Base-by-base conservation (phyloP, 2,329 filamentous ascomycete species). In the Claviceps paspali region DNA sequence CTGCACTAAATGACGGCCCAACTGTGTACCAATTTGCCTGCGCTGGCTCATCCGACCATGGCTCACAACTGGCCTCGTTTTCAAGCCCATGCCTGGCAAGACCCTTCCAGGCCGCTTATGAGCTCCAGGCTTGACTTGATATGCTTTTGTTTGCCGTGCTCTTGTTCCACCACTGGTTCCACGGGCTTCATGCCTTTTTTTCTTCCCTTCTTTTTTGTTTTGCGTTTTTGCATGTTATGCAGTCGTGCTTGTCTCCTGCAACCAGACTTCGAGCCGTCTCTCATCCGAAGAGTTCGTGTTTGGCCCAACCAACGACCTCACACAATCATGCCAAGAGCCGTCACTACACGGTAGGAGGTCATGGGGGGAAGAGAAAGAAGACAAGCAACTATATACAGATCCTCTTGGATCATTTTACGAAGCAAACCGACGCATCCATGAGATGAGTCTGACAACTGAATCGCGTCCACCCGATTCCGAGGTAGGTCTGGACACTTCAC, bases 391-490 rank as follows among this genome's bases (percentile, higher is more conserved):
- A 57, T 46, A 55, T 57, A 57, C 47, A 49, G 43, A 55, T 55
- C 53, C 54, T 46, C 46, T 40, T 45, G 53, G 53, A 57, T 55
- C 32, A 51, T 55, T n/a, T 58, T 59, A 56, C 52, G 53, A 53
- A 43, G 42, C 36, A 36, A 35, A 39, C 38, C 35, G 31, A 22
- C n/a, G 17, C 22, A 21, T 24, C 29, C 29, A 28, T 22, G 14
- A 8, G 7, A 17, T n/a, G 7, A 19, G 6, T 33, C 22, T 22
- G 29, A 28, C 23, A 18, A 12, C 24, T 9, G 29, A 21, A 15
- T 23, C 3, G 10, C 12, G 10, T 12, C 9, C 22, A 14, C 5
- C 17, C 17, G 10, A 12, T n/a, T 36, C 28, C 18, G 28, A 21
- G 6, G 15, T 31, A 21, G 6, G 15, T 31, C 21, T 36, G 28